A percentile compares a stretch with the other conserved stretches of the same genome.
These are phyloP conservation scores for Xylariaceae sp. DNA, from an alignment of 2,329 filamentous ascomycete species.

Conservation along the genomic window DNA sequence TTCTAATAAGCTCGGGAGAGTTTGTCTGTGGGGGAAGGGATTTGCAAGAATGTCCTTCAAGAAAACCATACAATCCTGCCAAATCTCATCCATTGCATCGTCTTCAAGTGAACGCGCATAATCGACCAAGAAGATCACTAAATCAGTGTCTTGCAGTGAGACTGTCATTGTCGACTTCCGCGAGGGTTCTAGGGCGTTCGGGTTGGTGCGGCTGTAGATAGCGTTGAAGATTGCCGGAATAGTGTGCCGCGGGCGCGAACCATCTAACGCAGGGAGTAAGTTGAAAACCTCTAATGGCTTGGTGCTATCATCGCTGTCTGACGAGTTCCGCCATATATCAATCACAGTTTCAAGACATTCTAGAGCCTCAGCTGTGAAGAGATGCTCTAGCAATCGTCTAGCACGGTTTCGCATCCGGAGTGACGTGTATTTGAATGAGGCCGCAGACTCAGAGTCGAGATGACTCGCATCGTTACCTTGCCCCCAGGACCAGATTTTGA, in stretches of 20 bases:
- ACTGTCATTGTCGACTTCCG: slow-evolving; percentile 87
- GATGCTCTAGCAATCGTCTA: slow-evolving; percentile 80
- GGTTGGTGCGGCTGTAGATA: slow-evolving; percentile 91
- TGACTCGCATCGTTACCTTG: slow-evolving; percentile 54
- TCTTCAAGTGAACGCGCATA: slow-evolving; percentile 90
- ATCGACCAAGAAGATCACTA: slow-evolving; percentile 84
- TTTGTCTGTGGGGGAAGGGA: slow-evolving; percentile 90
- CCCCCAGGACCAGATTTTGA: slow-evolving; percentile 93
- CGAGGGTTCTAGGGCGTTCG: slow-evolving; percentile 68
- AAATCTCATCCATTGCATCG: slow-evolving; percentile 97
- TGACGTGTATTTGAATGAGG: slow-evolving; percentile 88
- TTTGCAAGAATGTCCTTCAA: slow-evolving; percentile 86
- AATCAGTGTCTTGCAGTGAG: slow-evolving; percentile 74
- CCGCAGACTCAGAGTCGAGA: slow-evolving; percentile 64
- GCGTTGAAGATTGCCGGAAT: slow-evolving; percentile 94
- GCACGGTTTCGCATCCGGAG: slow-evolving; percentile 87
- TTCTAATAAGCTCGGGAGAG: slow-evolving; percentile 77
- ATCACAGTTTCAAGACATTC: slow-evolving; percentile 92
- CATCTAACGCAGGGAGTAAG: slow-evolving; percentile 84
- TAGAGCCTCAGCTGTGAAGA: slow-evolving; percentile 86
- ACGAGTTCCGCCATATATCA: slow-evolving; percentile 68
- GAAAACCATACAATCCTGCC: slow-evolving; percentile 90
- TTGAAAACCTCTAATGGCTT: slow-evolving; percentile 69
- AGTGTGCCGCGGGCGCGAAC: slow-evolving; percentile 83
- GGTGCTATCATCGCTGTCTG: slow-evolving; percentile 42